Evolutionary conservation across 345 rosid species (phyloP).

Genomic region (Hypericum androsaemum): DNA sequence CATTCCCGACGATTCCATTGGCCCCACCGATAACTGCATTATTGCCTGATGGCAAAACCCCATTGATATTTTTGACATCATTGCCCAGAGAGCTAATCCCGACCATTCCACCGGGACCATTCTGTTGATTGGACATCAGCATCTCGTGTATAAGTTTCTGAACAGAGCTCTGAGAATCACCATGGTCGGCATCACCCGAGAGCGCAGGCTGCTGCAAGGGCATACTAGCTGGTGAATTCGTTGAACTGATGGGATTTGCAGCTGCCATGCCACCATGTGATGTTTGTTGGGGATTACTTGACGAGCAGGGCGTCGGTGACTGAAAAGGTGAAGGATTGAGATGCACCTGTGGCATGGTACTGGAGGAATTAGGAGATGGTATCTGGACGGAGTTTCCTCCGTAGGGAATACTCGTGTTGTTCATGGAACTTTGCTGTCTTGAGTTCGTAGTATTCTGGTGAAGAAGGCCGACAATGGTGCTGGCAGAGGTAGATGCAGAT

Average conservation of each 20-base stretch:
- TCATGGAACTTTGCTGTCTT: slow-evolving; percentile 64
- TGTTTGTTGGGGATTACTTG: slow-evolving; percentile 43
- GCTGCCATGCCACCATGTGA: slow-evolving; percentile 42
- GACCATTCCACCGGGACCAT: slow-evolving; percentile 39
- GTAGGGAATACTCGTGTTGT: slow-evolving; percentile 65
- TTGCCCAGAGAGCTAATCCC: slow-evolving; percentile 47
- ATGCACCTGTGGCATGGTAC: slow-evolving; percentile 56
- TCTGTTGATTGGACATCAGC: slow-evolving; percentile 57
- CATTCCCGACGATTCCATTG: slow-evolving; percentile 45
- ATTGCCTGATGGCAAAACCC: slow-evolving; percentile 35
- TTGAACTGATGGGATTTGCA: slow-evolving; percentile 43
- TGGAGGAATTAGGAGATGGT: slow-evolving; percentile 69
- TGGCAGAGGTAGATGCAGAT: slow-evolving; percentile 53
- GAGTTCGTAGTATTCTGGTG: slow-evolving; percentile 86
- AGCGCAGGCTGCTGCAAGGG: slow-evolving; percentile 51
- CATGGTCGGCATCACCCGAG: slow-evolving; percentile 46
- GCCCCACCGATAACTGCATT: slow-evolving; percentile 34
- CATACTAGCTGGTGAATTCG: slow-evolving; percentile 49
- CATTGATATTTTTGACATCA: slow-evolving; percentile 48
- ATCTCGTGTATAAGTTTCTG: slow-evolving; percentile 79
- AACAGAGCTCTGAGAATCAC: slow-evolving; percentile 67
- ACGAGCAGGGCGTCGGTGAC: slow-evolving; percentile 56
- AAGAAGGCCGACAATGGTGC: slow-evolving; percentile 75
- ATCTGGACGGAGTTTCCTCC: slow-evolving; percentile 69
- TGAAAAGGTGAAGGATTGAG: slow-evolving; percentile 60